These are phyloP conservation scores for Eimeria maxima DNA, from an alignment of 169 alveolate species.

Conservation along the genomic window DNA sequence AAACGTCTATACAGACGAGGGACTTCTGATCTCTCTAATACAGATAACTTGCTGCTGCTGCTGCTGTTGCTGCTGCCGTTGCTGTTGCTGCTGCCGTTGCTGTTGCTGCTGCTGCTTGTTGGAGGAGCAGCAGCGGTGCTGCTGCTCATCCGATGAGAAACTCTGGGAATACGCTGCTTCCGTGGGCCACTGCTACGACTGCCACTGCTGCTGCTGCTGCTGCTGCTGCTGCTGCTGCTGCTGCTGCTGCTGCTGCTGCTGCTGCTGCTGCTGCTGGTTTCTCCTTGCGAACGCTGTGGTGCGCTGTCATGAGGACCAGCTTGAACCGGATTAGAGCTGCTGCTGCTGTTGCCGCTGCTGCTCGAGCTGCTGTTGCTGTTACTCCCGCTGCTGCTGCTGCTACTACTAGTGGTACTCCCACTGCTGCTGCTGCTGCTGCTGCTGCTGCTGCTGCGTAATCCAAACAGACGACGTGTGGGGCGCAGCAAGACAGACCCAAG, in stretches of 20 bases:
- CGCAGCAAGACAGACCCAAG: conserved; percentile 3
- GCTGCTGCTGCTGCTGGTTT: neutral
- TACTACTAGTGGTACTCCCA: neutral
- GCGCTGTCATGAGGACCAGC: too few species aligned
- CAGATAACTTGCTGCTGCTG: neutral
- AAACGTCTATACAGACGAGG: neutral
- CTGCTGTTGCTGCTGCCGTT: neutral
- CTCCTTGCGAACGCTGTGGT: neutral
- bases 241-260: too few species aligned
- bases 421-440: conserved; percentile 35
- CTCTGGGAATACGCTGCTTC: too few species aligned
- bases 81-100: too few species aligned
- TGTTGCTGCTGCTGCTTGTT: neutral
- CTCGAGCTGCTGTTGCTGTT: conserved; percentile 1
- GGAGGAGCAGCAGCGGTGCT: neutral
- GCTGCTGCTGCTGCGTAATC: conserved; percentile 25
- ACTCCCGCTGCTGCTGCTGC: neutral
- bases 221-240: neutral
- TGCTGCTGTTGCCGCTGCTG: conserved; percentile 17
- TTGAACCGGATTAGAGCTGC: too few species aligned
- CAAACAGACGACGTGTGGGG: neutral
- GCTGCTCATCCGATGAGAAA: too few species aligned
- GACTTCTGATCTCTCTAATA: neutral
- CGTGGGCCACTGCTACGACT: neutral
- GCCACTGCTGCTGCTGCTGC: too few species aligned